phyloP scores from a whole-genome alignment of 2,329 filamentous ascomycete species.

The Microcera coccophila region DNA sequence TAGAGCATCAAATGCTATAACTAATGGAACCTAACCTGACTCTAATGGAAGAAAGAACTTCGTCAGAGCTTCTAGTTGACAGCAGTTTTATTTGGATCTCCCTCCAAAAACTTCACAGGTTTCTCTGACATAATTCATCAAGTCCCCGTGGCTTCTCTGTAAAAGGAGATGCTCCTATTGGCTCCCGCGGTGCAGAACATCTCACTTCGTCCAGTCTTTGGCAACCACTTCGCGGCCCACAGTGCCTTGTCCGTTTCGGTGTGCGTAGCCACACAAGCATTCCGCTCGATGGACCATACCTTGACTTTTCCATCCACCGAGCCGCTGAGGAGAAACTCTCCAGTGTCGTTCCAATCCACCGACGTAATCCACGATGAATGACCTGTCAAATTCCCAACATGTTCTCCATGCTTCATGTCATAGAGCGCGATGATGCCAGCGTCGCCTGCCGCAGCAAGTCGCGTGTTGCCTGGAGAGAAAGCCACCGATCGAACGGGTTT shows the following conservation, averaged over 20 bases:
- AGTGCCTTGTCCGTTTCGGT: slow-evolving; percentile 82
- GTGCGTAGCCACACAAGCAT: slow-evolving; percentile 85
- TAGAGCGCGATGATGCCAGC: slow-evolving; percentile 86
- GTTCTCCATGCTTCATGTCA: slow-evolving; percentile 87
- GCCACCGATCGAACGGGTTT: slow-evolving; percentile 81
- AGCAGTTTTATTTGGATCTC: too few relatives aligned
- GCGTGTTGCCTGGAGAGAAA: slow-evolving; percentile 81
- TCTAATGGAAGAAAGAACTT: too few relatives aligned
- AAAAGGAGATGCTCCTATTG: slow-evolving; percentile 73
- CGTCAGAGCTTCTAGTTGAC: too few relatives aligned
- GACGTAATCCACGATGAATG: slow-evolving; percentile 86
- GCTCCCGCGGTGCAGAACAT: slow-evolving; percentile 77
- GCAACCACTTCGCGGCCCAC: slow-evolving; percentile 82
- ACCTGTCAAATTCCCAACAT: slow-evolving; percentile 77
- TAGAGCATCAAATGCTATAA: too few relatives aligned
- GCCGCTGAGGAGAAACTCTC: slow-evolving; percentile 84
- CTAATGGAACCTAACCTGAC: too few relatives aligned
- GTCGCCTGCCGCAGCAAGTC: slow-evolving; percentile 87
- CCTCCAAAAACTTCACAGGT: too few relatives aligned
- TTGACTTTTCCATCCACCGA: slow-evolving; percentile 92
- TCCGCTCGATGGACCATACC: slow-evolving; percentile 86
- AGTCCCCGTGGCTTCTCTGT: slow-evolving; percentile 65
- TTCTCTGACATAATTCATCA: too few relatives aligned
- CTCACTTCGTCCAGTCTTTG: slow-evolving; percentile 64
- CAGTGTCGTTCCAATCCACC: slow-evolving; percentile 88